Evolutionary conservation across 495 filamentous ascomycete genomes (phyloP).

Genomic region (Penicillium ucsense): DNA sequence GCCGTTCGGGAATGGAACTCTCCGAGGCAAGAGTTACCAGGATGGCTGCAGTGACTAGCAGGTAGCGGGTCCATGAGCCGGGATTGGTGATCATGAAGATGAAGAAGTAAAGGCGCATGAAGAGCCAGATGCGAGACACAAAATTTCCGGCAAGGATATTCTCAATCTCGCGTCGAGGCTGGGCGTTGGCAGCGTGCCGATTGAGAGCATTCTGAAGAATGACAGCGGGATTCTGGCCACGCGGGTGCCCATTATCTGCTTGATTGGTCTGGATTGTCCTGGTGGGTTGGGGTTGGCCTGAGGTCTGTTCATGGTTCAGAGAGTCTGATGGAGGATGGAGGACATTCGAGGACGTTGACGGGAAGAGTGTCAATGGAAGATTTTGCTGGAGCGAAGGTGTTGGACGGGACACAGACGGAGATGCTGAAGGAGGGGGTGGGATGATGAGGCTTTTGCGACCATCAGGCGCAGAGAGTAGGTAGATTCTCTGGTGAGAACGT

Average conservation of each 20-base stretch:
- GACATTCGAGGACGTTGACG: no score
- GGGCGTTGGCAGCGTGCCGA: conserved; percentile 33
- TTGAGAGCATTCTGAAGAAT: conserved; percentile 26
- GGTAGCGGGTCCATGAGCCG: conserved; percentile 59
- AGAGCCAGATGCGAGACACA: conserved; percentile 60
- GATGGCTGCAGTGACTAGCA: conserved; percentile 52
- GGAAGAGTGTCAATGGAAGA: no score
- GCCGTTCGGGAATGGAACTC: conserved; percentile 49
- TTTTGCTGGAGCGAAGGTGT: no score
- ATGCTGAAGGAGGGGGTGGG: not conserved
- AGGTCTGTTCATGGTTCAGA: no score
- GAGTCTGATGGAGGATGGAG: no score
- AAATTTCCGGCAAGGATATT: conserved; percentile 35
- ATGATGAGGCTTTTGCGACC: conserved; percentile 4
- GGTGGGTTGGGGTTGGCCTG: no score
- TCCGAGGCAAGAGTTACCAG: conserved; percentile 55
- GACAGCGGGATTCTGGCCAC: conserved; percentile 18
- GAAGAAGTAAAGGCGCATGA: conserved; percentile 67
- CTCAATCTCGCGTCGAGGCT: conserved; percentile 25
- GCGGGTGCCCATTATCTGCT: conserved; percentile 24
- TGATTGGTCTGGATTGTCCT: not conserved
- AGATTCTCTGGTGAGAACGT: not conserved
- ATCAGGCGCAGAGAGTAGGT: not conserved
- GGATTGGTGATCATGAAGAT: conserved; percentile 70
- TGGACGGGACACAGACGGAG: not conserved